These are phyloP conservation scores for Phialophora tarda DNA, from an alignment of 2,329 filamentous ascomycete genomes.

Conservation along the genomic window DNA sequence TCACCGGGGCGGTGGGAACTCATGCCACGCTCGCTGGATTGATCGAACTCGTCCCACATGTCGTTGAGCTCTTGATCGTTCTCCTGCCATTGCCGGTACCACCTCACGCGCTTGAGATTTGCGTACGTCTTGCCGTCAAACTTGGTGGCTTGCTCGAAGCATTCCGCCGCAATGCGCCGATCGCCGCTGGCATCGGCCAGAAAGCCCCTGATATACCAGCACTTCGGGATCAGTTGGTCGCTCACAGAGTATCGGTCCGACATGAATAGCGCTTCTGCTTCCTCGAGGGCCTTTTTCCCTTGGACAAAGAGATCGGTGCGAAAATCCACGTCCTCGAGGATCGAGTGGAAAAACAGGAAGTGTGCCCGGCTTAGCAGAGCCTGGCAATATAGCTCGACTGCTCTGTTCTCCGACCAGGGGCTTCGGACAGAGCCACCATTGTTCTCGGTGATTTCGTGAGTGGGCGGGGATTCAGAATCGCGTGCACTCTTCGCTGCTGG, in stretches of 20 bases:
- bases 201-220: conserved; percentile 27
- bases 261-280: conserved; percentile 21
- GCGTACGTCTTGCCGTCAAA: conserved; percentile 18
- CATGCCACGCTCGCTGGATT: background rate
- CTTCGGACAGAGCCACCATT: background rate
- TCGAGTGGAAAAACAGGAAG: conserved; percentile 23
- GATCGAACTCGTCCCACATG: background rate
- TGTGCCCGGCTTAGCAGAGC: conserved; percentile 27
- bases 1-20: background rate
- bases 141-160: conserved; percentile 19
- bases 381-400: conserved; percentile 23
- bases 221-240: conserved; percentile 19
- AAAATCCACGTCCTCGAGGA: background rate
- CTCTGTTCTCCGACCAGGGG: background rate
- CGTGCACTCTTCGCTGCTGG: background rate
- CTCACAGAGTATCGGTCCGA: conserved; percentile 11
- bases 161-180: conserved; percentile 8
- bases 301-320: background rate
- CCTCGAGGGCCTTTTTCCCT: conserved; percentile 9
- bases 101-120: conserved; percentile 18
- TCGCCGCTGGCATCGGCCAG: conserved; percentile 22
- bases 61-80: background rate
- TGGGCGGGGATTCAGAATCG: background rate
- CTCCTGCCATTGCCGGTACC: conserved; percentile 1
- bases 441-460: background rate